phyloP scores from a whole-genome alignment of 768 basidiomycete genomes.

The Lactarius evosmus region DNA sequence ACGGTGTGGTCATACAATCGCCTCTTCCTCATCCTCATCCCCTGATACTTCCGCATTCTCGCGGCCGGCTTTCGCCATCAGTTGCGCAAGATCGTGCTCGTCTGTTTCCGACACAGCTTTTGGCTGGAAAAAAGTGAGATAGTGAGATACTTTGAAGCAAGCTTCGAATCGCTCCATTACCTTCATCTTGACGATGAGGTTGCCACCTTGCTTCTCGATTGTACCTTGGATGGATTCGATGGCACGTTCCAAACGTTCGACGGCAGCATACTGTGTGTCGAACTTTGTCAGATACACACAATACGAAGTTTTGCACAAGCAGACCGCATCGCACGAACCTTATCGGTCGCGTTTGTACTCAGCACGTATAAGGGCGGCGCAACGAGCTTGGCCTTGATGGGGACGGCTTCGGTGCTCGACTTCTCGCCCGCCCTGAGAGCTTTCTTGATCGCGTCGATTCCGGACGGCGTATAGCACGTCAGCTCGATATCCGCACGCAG shows the following conservation, averaged over 20 bases:
- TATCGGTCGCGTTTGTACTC: slow-evolving; percentile 95
- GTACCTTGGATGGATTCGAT: slow-evolving; percentile 85
- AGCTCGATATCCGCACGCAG: slow-evolving; percentile 97
- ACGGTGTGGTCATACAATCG: slow-evolving; percentile 15
- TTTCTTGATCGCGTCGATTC: slow-evolving; percentile 95
- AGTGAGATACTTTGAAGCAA: background rate
- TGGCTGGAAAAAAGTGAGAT: slow-evolving; percentile 50
- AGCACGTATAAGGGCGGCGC: slow-evolving; percentile 96
- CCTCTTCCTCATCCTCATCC: slow-evolving; percentile 75
- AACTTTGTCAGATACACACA: background rate
- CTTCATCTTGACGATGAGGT: slow-evolving; percentile 94
- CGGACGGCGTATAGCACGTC: slow-evolving; percentile 92
- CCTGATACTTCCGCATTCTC: slow-evolving; percentile 97
- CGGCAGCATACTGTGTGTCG: slow-evolving; percentile 66
- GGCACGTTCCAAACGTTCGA: slow-evolving; percentile 90
- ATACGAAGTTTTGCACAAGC: too few relatives aligned
- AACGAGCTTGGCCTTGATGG: slow-evolving; percentile 95
- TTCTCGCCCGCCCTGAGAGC: slow-evolving; percentile 87
- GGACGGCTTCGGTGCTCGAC: slow-evolving; percentile 83
- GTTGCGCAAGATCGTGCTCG: slow-evolving; percentile 93
- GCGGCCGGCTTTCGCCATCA: slow-evolving; percentile 91
- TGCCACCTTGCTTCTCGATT: slow-evolving; percentile 83
- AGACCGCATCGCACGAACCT: slow-evolving; percentile 44
- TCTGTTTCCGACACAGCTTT: slow-evolving; percentile 98
- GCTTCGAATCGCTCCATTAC: slow-evolving; percentile 39